Evolutionary conservation across 805 yeast genomes (phyloP), one percentile per base, ranked within the genome.

Genomic region (Spathaspora hagerdaliae): DNA sequence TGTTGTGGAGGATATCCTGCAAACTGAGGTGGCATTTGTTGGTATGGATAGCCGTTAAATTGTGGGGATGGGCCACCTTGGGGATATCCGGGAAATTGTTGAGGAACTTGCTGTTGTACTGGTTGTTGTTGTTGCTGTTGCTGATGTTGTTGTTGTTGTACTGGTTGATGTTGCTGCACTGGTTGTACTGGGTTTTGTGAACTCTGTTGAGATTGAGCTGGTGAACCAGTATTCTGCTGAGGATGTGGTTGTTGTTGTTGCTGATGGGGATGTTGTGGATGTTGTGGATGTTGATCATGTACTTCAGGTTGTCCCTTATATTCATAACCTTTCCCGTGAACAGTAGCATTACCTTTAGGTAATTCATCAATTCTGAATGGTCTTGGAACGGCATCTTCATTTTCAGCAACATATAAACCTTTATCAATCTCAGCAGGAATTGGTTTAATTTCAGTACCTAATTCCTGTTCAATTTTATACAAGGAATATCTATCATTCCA

Each of bases 401-500:
- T 83, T 46, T 84, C 86, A 39, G 91, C 92, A 43, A 91, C 98
- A 61, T 94, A 94, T 55, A 94, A 76, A 11, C 85, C 77, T 66
- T 82, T 84, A 70, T 94, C 98, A 58, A 94, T 94, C 42, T 81
- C 80, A n/a, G 89, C 83, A 34, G 99, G 99, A 55, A 94, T 94
- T 49, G 98, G 97, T 63, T 87, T 88, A 67, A 94, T 94, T 63
- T 94, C 98, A 14, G 97, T 92, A 32, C 97, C 97, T 54, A 94
- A 79, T 69, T 92, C 98, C 69, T 92, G 96, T 69, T 94, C 99
- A 57, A 94, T 91, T 67, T 87, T 88, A 70, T 90, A 92, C 60
- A 94, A 76, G 61, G 87, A 88, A 70, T 87, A 90, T 63, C 98
- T 82, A 65, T 94, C 99, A 60, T 90, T 83, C 97, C 97, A 92